A percentile compares a stretch with the other conserved stretches of the same genome.
Evolutionary conservation across 805 yeast species (phyloP).

Genomic region (Zygosaccharomyces pseudorouxii): DNA sequence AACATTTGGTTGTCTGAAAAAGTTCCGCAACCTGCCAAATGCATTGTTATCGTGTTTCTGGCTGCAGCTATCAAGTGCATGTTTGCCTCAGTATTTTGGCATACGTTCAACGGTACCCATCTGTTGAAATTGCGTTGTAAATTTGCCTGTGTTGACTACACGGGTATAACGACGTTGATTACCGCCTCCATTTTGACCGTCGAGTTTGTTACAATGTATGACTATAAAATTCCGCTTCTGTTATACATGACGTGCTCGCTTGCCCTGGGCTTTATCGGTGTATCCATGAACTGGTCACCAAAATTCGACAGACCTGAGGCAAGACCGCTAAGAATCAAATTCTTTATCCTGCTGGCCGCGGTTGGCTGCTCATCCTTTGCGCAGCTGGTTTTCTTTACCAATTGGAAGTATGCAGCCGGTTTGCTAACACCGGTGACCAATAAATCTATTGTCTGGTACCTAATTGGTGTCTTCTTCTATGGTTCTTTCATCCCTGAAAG

Average conservation of each 20-base stretch:
- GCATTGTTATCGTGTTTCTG: slow-evolving; percentile 58
- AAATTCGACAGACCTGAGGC: slow-evolving; percentile 84
- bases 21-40: slow-evolving; percentile 30
- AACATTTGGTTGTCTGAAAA: slow-evolving; percentile 47
- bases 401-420: slow-evolving; percentile 46
- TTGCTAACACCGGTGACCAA: slow-evolving; percentile 61
- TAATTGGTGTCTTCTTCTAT: slow-evolving; percentile 79
- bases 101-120: slow-evolving; percentile 79
- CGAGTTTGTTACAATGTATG: slow-evolving; percentile 70
- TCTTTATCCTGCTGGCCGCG: slow-evolving; percentile 72
- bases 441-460: slow-evolving; percentile 69
- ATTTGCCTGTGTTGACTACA: slow-evolving; percentile 91
- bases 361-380: slow-evolving; percentile 65
- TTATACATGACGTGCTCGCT: slow-evolving; percentile 57
- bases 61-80: slow-evolving; percentile 73
- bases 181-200: slow-evolving; percentile 85
- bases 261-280: slow-evolving; percentile 65
- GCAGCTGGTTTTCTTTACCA: slow-evolving; percentile 51
- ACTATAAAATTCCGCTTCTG: slow-evolving; percentile 17
- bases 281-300: slow-evolving; percentile 86
- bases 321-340: slow-evolving; percentile 70
- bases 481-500: slow-evolving; percentile 88
- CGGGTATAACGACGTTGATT: slow-evolving; percentile 87
- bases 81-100: slow-evolving; percentile 81
- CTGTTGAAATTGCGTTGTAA: slow-evolving; percentile 55